These are phyloP conservation scores for Fonsecaea multimorphosa DNA, from an alignment of 2,329 filamentous ascomycete genomes.

Conservation along the genomic window DNA sequence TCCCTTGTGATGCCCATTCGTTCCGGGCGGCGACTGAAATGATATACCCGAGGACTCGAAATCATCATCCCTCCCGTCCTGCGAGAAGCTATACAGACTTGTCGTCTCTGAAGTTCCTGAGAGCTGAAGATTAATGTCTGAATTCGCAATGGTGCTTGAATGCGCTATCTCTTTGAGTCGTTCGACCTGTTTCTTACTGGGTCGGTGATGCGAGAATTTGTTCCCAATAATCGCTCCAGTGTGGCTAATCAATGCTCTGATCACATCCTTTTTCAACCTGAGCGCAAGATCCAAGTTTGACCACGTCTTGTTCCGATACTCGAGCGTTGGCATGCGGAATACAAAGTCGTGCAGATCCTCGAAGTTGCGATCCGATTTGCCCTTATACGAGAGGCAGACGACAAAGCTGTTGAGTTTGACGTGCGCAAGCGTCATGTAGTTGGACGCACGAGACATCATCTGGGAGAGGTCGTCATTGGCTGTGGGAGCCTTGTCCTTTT, in stretches of 20 bases:
- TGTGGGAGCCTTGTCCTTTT: slow-evolving; percentile 63
- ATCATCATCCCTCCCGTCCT: slow-evolving; percentile 35
- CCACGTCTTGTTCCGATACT: slow-evolving; percentile 99
- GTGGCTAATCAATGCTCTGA: slow-evolving; percentile 91
- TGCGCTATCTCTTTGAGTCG: slow-evolving; percentile 84
- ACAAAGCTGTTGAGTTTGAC: slow-evolving; percentile 96
- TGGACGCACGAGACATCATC: slow-evolving; percentile 94
- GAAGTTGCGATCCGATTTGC: slow-evolving; percentile 91
- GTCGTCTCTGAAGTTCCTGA: slow-evolving; percentile 38
- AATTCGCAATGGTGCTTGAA: slow-evolving; percentile 66
- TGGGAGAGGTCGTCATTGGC: slow-evolving; percentile 85
- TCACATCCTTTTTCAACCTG: slow-evolving; percentile 90
- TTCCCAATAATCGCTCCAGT: slow-evolving; percentile 96
- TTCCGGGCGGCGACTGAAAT: slow-evolving; percentile 33
- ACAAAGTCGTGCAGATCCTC: slow-evolving; percentile 98
- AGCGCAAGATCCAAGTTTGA: slow-evolving; percentile 94
- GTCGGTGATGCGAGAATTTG: slow-evolving; percentile 89
- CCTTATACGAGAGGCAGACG: slow-evolving; percentile 94
- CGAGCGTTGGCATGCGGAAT: slow-evolving; percentile 89
- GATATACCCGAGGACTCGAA: slow-evolving; percentile 35
- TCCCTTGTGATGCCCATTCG: slow-evolving; percentile 28
- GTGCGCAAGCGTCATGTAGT: slow-evolving; percentile 96
- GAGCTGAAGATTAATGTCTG: slow-evolving; percentile 42
- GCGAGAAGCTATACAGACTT: slow-evolving; percentile 37
- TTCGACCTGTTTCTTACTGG: slow-evolving; percentile 77